phyloP scores from a whole-genome alignment of 192 early-diverging fungal genomes.

The Rhizophagus sp. region DNA sequence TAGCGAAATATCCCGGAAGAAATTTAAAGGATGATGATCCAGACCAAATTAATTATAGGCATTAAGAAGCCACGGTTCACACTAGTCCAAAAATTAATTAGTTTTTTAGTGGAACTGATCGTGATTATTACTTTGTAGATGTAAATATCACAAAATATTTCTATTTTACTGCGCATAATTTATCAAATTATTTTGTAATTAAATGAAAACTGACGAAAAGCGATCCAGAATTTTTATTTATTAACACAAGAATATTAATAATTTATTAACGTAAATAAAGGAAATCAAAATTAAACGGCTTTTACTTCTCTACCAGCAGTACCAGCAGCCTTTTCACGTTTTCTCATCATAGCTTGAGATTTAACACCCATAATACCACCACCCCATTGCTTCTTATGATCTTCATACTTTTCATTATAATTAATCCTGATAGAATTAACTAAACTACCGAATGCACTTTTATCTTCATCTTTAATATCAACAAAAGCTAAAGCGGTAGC shows the following conservation, averaged over 20 bases:
- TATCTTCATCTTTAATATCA: constrained; percentile 95
- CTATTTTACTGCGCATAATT: too few species aligned
- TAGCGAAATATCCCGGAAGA: too few species aligned
- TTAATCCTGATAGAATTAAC: constrained; percentile 92
- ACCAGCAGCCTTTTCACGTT: constrained; percentile 45
- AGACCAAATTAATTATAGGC: too few species aligned
- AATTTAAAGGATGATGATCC: too few species aligned
- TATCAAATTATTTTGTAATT: too few species aligned
- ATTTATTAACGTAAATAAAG: neutral
- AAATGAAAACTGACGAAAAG: too few species aligned
- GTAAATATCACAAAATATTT: too few species aligned
- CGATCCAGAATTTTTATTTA: too few species aligned
- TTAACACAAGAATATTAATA: neutral
- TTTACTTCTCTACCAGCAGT: constrained; percentile 22
- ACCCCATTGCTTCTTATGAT: constrained; percentile 93
- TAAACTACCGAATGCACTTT: constrained; percentile 83
- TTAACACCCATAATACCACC: constrained; percentile 97
- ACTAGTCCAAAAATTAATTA: too few species aligned
- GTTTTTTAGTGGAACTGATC: too few species aligned
- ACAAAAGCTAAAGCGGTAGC: constrained; percentile 95
- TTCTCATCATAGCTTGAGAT: constrained; percentile 80
- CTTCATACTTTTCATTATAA: constrained; percentile 95
- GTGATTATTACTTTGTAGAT: too few species aligned
- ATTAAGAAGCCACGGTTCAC: too few species aligned
- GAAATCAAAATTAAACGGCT: neutral